Evolutionary conservation across 495 filamentous ascomycete species (phyloP).

Genomic region (Penicillium salamii): DNA sequence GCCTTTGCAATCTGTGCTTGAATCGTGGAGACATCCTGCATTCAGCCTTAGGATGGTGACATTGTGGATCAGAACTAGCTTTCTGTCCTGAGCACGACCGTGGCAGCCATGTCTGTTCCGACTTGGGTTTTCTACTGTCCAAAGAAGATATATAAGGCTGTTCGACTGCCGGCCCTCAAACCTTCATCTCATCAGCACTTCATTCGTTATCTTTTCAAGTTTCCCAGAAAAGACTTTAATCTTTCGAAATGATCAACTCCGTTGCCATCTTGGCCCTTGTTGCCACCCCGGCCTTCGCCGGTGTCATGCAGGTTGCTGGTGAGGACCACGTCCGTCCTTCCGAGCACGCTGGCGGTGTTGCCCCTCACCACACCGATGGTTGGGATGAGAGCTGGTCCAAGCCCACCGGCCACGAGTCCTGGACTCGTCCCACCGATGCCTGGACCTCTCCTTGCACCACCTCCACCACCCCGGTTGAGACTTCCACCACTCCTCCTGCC

Average conservation of each 20-base stretch:
- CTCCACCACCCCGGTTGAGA: conserved; percentile 10
- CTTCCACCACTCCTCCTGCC: conserved; percentile 1
- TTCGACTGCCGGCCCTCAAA: conserved; percentile 3
- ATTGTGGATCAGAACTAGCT: conserved; percentile 25
- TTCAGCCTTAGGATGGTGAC: conserved; percentile 17
- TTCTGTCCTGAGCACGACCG: conserved; percentile 32
- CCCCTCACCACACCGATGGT: conserved; percentile 1
- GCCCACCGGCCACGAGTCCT: conserved; percentile 2
- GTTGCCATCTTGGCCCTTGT: conserved; percentile 41
- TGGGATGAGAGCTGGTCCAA: conserved; percentile 13
- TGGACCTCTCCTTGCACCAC: conserved; percentile 19
- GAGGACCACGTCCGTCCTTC: conserved; percentile 13
- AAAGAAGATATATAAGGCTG: conserved; percentile 32
- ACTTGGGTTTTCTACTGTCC: conserved; percentile 9
- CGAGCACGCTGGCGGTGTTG: conserved; percentile 2
- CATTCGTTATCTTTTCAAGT: conserved; percentile 37
- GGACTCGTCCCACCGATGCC: conserved; percentile 1
- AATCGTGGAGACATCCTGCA: conserved; percentile 14
- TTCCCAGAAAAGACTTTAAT: conserved; percentile 18
- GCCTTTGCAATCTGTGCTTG: conserved; percentile 24
- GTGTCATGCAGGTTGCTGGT: conserved; percentile 35
- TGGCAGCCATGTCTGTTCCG: conserved; percentile 24
- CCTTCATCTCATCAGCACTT: conserved; percentile 22
- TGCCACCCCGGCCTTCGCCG: conserved; percentile 40
- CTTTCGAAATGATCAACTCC: conserved; percentile 41